Evolutionary conservation across 2,329 filamentous ascomycete genomes (phyloP).

Genomic region (Colletotrichum ledebouriae): DNA sequence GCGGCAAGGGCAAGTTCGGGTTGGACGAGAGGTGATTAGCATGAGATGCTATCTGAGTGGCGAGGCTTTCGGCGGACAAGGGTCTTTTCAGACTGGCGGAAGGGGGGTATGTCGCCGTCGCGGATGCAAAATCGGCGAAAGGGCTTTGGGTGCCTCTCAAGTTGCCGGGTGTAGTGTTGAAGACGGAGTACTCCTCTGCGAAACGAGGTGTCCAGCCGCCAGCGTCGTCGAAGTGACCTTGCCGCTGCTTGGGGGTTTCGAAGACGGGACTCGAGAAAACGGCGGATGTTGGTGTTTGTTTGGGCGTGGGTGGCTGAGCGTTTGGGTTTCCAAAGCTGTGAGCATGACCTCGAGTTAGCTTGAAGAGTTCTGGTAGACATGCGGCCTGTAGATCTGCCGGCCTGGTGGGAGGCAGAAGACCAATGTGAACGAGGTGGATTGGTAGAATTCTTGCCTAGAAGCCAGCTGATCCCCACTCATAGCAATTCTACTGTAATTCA

Average conservation of each 20-base stretch:
- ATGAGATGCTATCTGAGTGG: slow-evolving; percentile 70
- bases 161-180: slow-evolving; percentile 74
- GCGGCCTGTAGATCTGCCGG: slow-evolving; percentile 32
- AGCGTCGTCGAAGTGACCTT: slow-evolving; percentile 62
- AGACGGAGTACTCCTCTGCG: slow-evolving; percentile 75
- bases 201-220: slow-evolving; percentile 72
- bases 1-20: slow-evolving; percentile 66
- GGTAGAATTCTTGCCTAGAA: slow-evolving; percentile 62
- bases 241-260: slow-evolving; percentile 67
- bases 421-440: slow-evolving; percentile 38
- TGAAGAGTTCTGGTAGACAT: slow-evolving; percentile 37
- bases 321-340: slow-evolving; percentile 74
- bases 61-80: slow-evolving; percentile 64
- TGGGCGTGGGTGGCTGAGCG: slow-evolving; percentile 71
- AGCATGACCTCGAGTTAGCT: slow-evolving; percentile 53
- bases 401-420: slow-evolving; percentile 41
- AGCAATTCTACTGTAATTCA: slow-evolving; percentile 58
- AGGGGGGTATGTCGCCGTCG: slow-evolving; percentile 53
- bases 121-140: slow-evolving; percentile 60
- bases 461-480: slow-evolving; percentile 73
- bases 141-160: slow-evolving; percentile 60
- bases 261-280: slow-evolving; percentile 68
- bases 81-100: slow-evolving; percentile 61
- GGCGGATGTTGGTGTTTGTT: slow-evolving; percentile 68
- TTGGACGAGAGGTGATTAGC: slow-evolving; percentile 71